phyloP scores from a whole-genome alignment of 2,329 filamentous ascomycete genomes.

The Graphilbum fragrans region DNA sequence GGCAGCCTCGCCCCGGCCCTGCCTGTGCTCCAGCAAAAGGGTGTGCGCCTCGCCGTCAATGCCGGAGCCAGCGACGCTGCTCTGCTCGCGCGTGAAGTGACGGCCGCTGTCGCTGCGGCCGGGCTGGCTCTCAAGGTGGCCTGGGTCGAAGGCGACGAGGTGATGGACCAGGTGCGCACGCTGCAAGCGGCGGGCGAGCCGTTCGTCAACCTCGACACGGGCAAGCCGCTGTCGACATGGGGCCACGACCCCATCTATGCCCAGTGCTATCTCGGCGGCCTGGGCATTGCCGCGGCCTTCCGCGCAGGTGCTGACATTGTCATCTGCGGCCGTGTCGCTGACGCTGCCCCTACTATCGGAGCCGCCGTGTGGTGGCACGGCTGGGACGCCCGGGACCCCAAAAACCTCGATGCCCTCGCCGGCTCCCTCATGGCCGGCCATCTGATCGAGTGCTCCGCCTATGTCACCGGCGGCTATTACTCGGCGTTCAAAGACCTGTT shows the following conservation, averaged over 20 bases:
- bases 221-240: neutral
- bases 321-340: constrained; percentile 27
- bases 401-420: constrained; percentile 35
- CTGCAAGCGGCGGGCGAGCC: neutral
- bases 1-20: no score
- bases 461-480: constrained; percentile 43
- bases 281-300: constrained; percentile 31
- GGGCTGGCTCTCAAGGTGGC: constrained; percentile 23
- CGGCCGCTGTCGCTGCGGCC: neutral
- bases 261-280: constrained; percentile 39
- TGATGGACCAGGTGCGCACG: constrained; percentile 15
- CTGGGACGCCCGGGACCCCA: constrained; percentile 38
- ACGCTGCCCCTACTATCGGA: constrained; percentile 38
- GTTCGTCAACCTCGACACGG: neutral
- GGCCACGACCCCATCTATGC: constrained; percentile 15
- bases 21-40: constrained; percentile 18
- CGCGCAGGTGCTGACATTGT: constrained; percentile 31
- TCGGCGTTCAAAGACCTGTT: constrained; percentile 36
- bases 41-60: constrained; percentile 34
- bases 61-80: constrained; percentile 39
- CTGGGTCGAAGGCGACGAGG: constrained; percentile 31
- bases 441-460: constrained; percentile 40
- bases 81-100: neutral
- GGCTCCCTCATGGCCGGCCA: constrained; percentile 36
- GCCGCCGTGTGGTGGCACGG: constrained; percentile 43